Base-by-base conservation (phyloP, 169 alveolate genomes). In the Theileria annulata region DNA sequence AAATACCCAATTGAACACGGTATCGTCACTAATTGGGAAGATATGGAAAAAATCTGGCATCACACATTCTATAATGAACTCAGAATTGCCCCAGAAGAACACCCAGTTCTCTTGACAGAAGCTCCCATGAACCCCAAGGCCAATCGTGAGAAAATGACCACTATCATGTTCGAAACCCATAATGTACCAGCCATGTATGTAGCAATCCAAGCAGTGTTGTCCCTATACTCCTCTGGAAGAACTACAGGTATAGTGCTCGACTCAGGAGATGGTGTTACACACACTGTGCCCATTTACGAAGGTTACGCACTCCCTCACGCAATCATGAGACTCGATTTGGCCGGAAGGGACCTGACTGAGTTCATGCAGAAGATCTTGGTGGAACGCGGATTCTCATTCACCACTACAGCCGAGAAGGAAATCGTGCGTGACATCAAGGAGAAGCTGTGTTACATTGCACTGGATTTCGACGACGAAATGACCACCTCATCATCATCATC, bases 1-100 rank as follows among this genome's bases (percentile, higher is more conserved):
- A 96, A 94, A 77, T 97, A 97, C 88, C 99, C 99, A 56, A 97
- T 98, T 81, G 99, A 97, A 94, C 99, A 97, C 90, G 99, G 99
- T 54, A 96, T 97, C 78, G 98, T 98, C 21, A 95, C 98, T 64
- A 96, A 98, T 90, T 98, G 99, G 99, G 99, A 98, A 72, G 99
- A 97, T 69, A 97, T 98, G 99, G 99, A 98, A 88, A 96, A 95
- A 87, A 95, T 98, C 73, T 97, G 99, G 99, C 98, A 96, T 78
- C 98, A 98, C 90, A 95, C 98, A 62, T 98, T 98, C 96, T 96
- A 93, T 91, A 95, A 97, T 77, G 99, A 98, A 84, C 95, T 98
- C 69, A 95, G 99, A 88, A 97, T 96, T 51, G 87, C 97, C 19
- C 97, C 98, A 48, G 98, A 94, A 85, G 99, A 98, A 70, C 98